Conservation (phyloP, 2,329 filamentous ascomycete species). For the Fusarium torreyae region DNA sequence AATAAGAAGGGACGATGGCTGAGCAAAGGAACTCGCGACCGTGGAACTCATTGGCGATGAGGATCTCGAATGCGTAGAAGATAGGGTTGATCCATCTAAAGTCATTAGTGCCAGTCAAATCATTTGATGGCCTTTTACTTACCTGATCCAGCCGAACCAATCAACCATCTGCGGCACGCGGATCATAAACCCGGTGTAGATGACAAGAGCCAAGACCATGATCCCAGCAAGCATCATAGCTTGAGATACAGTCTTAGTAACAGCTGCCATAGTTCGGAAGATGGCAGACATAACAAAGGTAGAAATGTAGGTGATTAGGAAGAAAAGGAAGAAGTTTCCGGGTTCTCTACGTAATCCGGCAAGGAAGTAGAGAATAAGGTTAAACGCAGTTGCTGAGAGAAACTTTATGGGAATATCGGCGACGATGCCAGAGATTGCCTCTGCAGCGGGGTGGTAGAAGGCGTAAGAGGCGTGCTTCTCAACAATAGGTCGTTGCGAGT, state of each 20-base stretch:
- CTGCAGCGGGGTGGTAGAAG: slow-evolving; percentile 67
- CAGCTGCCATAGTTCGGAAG: slow-evolving; percentile 80
- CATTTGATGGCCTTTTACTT: rapidly evolving
- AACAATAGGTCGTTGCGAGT: slow-evolving; percentile 63
- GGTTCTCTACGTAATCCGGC: slow-evolving; percentile 69
- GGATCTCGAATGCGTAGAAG: slow-evolving; percentile 79
- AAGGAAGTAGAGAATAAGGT: slow-evolving; percentile 72
- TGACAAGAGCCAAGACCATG: slow-evolving; percentile 68
- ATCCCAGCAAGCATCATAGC: slow-evolving; percentile 69
- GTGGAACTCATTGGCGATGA: slow-evolving; percentile 82
- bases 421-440: slow-evolving; percentile 69
- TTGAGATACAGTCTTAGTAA: slow-evolving; percentile 76
- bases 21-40: slow-evolving; percentile 71
- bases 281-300: slow-evolving; percentile 83
- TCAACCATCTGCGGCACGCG: slow-evolving; percentile 62
- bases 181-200: slow-evolving; percentile 49
- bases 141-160: slow-evolving; percentile 79
- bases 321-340: slow-evolving; percentile 82
- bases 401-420: slow-evolving; percentile 73
- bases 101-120: rapidly evolving
- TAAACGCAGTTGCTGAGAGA: slow-evolving; percentile 64
- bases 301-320: slow-evolving; percentile 77
- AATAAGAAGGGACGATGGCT: slow-evolving; percentile 63
- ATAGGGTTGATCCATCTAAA: slow-evolving; percentile 83
- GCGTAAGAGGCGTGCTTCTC: slow-evolving; percentile 65